Evolutionary conservation across 1,284 basidiomycete genomes (phyloP).

Genomic region (Meripilus lineatus): DNA sequence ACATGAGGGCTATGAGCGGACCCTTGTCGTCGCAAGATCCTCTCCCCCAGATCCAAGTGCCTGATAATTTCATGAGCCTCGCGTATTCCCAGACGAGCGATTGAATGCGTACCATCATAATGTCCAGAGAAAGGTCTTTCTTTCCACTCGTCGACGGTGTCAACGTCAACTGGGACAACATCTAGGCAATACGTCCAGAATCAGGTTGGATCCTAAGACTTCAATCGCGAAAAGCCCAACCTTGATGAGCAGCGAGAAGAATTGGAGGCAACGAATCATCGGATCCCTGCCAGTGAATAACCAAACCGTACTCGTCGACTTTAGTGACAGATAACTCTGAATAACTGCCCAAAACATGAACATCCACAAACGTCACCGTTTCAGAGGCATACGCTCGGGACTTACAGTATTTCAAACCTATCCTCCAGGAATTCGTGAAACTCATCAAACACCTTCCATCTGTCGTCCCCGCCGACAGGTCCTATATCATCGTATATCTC

Average conservation of each 20-base stretch:
- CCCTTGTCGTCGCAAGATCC: conserved; percentile 62
- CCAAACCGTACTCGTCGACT: conserved; percentile 61
- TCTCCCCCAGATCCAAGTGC: conserved; percentile 57
- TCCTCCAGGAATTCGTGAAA: conserved; percentile 36
- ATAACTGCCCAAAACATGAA: conserved; percentile 33
- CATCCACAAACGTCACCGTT: background rate
- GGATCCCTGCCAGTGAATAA: conserved; percentile 60
- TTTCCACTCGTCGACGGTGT: conserved; percentile 48
- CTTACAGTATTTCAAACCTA: conserved; percentile 19
- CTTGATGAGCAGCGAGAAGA: conserved; percentile 64
- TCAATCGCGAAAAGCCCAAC: conserved; percentile 23
- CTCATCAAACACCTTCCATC: conserved; percentile 36
- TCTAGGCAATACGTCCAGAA: conserved; percentile 29
- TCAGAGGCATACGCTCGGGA: background rate
- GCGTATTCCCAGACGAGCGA: background rate
- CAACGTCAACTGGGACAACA: conserved; percentile 51
- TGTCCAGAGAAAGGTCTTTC: conserved; percentile 31
- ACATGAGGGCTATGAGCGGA: conserved; percentile 52
- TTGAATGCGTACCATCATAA: conserved; percentile 24
- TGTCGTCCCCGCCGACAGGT: conserved; percentile 33
- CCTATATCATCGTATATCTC: conserved; percentile 24
- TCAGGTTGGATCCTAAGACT: background rate
- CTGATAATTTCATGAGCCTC: conserved; percentile 18
- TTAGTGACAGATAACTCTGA: conserved; percentile 44
- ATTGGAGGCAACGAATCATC: conserved; percentile 52